Conservation (phyloP, 1,284 basidiomycete species). For the Cutaneotrichosporon spelunceum region DNA sequence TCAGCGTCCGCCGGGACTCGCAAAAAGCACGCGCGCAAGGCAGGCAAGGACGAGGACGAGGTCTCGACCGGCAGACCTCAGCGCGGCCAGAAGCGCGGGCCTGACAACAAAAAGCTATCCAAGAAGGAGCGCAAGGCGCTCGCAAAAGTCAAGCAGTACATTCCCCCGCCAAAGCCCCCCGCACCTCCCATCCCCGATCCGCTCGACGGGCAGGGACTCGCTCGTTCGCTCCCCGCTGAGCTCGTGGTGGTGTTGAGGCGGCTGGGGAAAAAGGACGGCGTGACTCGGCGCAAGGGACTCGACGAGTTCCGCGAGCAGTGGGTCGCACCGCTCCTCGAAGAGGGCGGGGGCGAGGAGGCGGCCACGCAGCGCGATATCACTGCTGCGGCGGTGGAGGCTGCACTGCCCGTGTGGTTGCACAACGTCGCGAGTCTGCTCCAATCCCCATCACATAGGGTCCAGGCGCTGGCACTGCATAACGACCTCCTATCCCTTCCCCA, state of each 20-base stretch:
- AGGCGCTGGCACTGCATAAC: conserved; percentile 67
- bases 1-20: conserved; percentile 75
- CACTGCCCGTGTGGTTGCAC: conserved; percentile 84
- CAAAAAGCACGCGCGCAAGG: conserved; percentile 59
- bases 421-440: conserved; percentile 77
- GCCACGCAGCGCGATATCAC: conserved; percentile 54
- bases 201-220: conserved; percentile 80
- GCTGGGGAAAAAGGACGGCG: conserved; percentile 84
- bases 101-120: conserved; percentile 40
- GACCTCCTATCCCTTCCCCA: conserved; percentile 62
- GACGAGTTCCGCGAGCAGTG: conserved; percentile 75
- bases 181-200: conserved; percentile 82
- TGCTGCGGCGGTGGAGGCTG: conserved; percentile 42
- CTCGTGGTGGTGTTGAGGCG: conserved; percentile 77
- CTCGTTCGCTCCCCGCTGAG: conserved; percentile 71
- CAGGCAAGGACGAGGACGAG: conserved; percentile 33
- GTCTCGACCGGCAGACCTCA: conserved; percentile 10
- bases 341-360: conserved; percentile 53
- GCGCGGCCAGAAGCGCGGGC: conserved; percentile 15
- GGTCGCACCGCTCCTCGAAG: conserved; percentile 53
- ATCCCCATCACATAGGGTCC: conserved; percentile 73
- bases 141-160: conserved; percentile 68
- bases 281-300: conserved; percentile 80
- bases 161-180: conserved; percentile 84
- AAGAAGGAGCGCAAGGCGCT: conserved; percentile 49